Base-by-base conservation (phyloP, 202 grass and related monocot genomes). In the Panicum hallii region DNA sequence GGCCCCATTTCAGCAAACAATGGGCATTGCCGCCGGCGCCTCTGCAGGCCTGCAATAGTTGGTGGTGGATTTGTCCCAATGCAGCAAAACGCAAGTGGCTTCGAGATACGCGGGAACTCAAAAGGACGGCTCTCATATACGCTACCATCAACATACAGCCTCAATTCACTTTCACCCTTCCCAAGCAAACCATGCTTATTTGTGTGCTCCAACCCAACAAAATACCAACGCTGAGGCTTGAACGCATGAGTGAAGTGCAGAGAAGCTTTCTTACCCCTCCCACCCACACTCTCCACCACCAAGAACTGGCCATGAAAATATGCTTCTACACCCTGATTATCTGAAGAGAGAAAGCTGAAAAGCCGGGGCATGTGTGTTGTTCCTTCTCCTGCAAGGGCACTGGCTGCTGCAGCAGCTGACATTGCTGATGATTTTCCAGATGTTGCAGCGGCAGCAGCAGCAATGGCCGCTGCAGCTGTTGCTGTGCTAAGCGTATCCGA, bases 291-390 rank as follows among this genome's bases (percentile, higher is more conserved):
- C 86, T 99, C 96, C 73, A 99, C 88, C 16, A 99, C 96, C 77
- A 99, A 86, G 86, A 99, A 99, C 70, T 99, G 96, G 10, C 96
- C 96, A 92, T 95, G 96, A 86, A 99, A 95, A 81, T 99, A 99
- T 66, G 96, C 96, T 55, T 99, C 96, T 68, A 99, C 83, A 50
- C 93, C 96, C 85, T 89, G 88, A 79, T 99, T 99, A 89, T 99
- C 96, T 2, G 89, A 90, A 77, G 96, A 94, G 60, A 99, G 88
- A 82, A 99, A 99, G 63, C 93, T 95, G 66, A 99, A 99, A 71
- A 99, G 91, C 32, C 96, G 89, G 34, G 96, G 96, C 93, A 99
- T 95, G 79, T 99, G 96, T 73, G 88, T 74, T 40, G 96, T 99
- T 28, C 93, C 96, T 87, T 99, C 93, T 85, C 96, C 96, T 73